A percentile compares a stretch with the other conserved stretches of the same genome.
These are phyloP conservation scores for Trichosporon faecale DNA, from an alignment of 1,284 basidiomycete genomes.

Conservation along the genomic window DNA sequence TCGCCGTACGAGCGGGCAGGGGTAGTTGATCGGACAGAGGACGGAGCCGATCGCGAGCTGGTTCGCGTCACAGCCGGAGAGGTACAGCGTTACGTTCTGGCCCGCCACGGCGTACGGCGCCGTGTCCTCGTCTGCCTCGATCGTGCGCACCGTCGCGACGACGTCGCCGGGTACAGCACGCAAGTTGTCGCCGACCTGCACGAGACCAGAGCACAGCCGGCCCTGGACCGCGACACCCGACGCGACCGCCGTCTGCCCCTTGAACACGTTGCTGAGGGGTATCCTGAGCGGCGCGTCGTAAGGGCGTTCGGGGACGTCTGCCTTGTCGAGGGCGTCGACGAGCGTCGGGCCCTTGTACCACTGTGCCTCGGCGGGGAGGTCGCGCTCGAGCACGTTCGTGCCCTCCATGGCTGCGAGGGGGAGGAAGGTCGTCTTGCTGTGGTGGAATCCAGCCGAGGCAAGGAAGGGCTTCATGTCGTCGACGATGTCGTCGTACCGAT, in stretches of 20 bases:
- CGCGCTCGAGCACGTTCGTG: conserved; percentile 63
- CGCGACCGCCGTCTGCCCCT: conserved; percentile 68
- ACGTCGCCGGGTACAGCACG: conserved; percentile 90
- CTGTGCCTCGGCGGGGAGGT: conserved; percentile 34
- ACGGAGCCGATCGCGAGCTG: conserved; percentile 85
- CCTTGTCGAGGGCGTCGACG: conserved; percentile 73
- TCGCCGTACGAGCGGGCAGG: conserved; percentile 68
- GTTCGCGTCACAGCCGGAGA: conserved; percentile 79
- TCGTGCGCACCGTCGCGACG: conserved; percentile 71
- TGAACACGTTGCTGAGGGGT: conserved; percentile 94
- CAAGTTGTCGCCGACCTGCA: conserved; percentile 87
- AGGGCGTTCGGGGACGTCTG: conserved; percentile 77
- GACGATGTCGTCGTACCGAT: conserved; percentile 82
- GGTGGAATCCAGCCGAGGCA: conserved; percentile 76
- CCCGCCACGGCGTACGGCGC: conserved; percentile 89
- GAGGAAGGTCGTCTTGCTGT: conserved; percentile 74
- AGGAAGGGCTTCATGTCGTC: conserved; percentile 75
- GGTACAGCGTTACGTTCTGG: conserved; percentile 78
- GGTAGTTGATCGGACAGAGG: conserved; percentile 69
- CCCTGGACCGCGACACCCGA: conserved; percentile 77
- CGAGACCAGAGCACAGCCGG: conserved; percentile 78
- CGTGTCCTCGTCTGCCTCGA: conserved; percentile 75
- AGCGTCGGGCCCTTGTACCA: conserved; percentile 90
- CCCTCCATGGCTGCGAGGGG: conserved; percentile 89
- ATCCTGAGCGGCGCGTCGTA: conserved; percentile 75